A percentile compares a stretch with the other conserved stretches of the same genome.
phyloP scores from a whole-genome alignment of 176 grass and related monocot genomes.

The Hsuehochloa calcarea region DNA sequence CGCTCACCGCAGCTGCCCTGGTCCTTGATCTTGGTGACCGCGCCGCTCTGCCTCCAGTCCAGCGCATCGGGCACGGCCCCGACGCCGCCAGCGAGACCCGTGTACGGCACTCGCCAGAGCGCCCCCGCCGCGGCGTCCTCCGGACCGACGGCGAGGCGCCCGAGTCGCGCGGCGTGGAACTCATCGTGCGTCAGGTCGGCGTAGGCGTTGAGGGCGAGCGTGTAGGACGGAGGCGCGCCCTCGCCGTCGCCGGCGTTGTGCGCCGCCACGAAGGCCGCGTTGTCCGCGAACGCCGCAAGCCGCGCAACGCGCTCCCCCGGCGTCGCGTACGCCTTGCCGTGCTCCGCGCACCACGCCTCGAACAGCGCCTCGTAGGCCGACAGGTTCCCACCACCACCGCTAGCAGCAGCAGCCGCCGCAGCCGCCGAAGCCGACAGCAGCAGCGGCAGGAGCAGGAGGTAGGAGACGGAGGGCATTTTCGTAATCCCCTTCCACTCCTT shows the following conservation, averaged over 20 bases:
- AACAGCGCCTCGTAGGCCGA: constrained; percentile 52
- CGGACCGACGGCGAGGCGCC: constrained; percentile 27
- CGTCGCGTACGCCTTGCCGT: constrained; percentile 57
- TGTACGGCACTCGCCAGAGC: neutral
- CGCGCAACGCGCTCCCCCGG: constrained; percentile 56
- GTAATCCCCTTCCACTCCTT: neutral
- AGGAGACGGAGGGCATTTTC: constrained; percentile 15
- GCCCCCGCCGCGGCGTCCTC: neutral
- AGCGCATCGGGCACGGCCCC: constrained; percentile 43
- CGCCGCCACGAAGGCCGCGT: constrained; percentile 58
- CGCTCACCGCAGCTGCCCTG: constrained; percentile 13
- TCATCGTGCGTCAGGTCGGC: constrained; percentile 62
- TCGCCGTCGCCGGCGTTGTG: constrained; percentile 37
- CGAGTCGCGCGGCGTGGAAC: constrained; percentile 61
- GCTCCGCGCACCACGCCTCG: constrained; percentile 73
- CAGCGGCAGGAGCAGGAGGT: neutral
- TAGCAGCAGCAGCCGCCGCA: neutral
- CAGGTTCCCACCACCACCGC: neutral
- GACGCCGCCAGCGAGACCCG: constrained; percentile 6
- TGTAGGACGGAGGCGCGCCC: constrained; percentile 28
- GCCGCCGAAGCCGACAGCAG: constrained; percentile 1
- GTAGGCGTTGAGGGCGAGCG: constrained; percentile 70
- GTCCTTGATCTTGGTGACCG: constrained; percentile 67
- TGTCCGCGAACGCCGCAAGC: constrained; percentile 63
- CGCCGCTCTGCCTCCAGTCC: constrained; percentile 69